Percentiles rank a stretch among this genome's conserved stretches.
These are phyloP conservation scores for Pelargonium australe DNA, from an alignment of 441 rosid genomes.

Conservation along the genomic window DNA sequence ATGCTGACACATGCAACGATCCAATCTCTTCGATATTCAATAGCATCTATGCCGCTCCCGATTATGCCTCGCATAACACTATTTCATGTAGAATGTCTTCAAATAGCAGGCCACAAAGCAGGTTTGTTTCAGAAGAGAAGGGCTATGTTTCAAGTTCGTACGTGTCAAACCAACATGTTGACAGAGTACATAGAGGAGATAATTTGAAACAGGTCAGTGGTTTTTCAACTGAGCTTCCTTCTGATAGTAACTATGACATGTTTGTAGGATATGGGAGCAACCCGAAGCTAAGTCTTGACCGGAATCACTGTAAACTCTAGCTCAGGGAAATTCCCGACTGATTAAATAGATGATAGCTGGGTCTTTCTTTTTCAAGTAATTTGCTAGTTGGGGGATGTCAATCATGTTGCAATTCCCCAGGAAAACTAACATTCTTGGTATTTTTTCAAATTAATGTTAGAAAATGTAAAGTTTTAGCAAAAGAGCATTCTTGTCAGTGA, in stretches of 20 bases:
- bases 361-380: constrained; percentile 19
- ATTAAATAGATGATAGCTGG: constrained; percentile 25
- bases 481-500: not conserved
- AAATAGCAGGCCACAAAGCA: constrained; percentile 38
- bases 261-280: constrained; percentile 39
- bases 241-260: constrained; percentile 25
- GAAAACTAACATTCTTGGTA: constrained; percentile 22
- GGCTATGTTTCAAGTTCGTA: constrained; percentile 41
- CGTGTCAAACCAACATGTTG: constrained; percentile 24
- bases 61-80: constrained; percentile 38
- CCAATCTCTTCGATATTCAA: constrained; percentile 48
- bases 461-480: constrained; percentile 22
- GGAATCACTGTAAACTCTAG: constrained; percentile 36
- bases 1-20: constrained; percentile 53
- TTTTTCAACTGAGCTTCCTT: constrained; percentile 20
- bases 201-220: constrained; percentile 20
- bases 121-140: constrained; percentile 44
- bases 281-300: constrained; percentile 26
- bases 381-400: constrained; percentile 28
- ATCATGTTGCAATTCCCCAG: not conserved
- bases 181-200: constrained; percentile 20
- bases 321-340: constrained; percentile 20
- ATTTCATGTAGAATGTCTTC: constrained; percentile 55
- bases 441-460: constrained; percentile 15
- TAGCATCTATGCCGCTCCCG: constrained; percentile 30